Base-by-base conservation (phyloP, 2,329 filamentous ascomycete genomes). In the Knufia fluminis region DNA sequence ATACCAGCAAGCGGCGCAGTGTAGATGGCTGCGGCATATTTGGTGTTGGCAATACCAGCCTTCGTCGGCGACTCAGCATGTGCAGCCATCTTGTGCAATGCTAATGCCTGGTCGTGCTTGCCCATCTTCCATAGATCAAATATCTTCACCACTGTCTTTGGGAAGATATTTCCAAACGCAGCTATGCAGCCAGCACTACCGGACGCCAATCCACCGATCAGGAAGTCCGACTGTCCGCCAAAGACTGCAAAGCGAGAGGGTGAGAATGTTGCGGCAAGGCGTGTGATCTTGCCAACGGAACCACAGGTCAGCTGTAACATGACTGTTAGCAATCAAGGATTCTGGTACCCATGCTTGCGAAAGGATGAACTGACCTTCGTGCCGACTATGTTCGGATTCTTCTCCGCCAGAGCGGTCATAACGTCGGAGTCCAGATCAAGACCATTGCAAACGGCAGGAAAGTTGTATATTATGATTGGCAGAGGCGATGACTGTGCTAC, bases 171-270 rank as follows among this genome's bases (percentile, higher is more conserved):
- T 26, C 72, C 75, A 59, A 80, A 80, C 1, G 72, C 76, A 1
- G 75, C 71, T 45, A 81, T 77, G 53, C 74, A 78, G 1, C 77
- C 77, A 0, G 72, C 70, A 17, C 68, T 71, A 1, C 78, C 77
- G 2, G 71, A 69, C 1, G 70, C 69, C 12, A 81, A 56, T 0
- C 75, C 77, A 1, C 72, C 75, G 23, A 80, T 67, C 35, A 88
- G 64, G 62, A 85, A 88, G 60, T 89, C 85, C 1, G 78, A 79
- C 66, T 88, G 83, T 0, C 85, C 85, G 1, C 82, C 83, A 59
- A 79, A 87, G 0, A 80, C 77, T 1, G 82, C 77, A 60, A 89
- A 89, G 9, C 72, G 64, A 1, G 76, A 70, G 0, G 74, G 64
- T 0, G 72, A 64, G 51, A 84, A 71, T 16, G 68, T 67, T 28